Percentiles rank a stretch among this genome's conserved stretches.
Evolutionary conservation across 345 rosid genomes (phyloP).

Genomic region (Boechera stricta): DNA sequence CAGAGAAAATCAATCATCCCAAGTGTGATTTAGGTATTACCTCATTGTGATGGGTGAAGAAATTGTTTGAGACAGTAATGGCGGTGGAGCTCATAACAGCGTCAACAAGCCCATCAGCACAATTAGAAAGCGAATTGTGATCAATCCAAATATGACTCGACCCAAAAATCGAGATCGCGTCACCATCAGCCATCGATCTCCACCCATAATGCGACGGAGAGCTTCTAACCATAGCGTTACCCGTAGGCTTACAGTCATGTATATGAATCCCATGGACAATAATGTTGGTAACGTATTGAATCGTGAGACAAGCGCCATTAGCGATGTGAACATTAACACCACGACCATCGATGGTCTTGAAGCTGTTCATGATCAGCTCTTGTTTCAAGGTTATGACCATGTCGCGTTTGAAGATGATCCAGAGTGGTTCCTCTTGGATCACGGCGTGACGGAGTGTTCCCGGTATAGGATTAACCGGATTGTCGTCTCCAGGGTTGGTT

Average conservation of each 20-base stretch:
- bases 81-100: constrained; percentile 81
- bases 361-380: constrained; percentile 89
- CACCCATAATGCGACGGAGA: constrained; percentile 79
- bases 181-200: constrained; percentile 83
- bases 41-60: constrained; percentile 88
- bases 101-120: constrained; percentile 82
- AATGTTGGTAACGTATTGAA: constrained; percentile 71
- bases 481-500: constrained; percentile 57
- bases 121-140: constrained; percentile 84
- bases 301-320: constrained; percentile 65
- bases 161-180: constrained; percentile 71
- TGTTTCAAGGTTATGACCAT: constrained; percentile 76
- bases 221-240: constrained; percentile 87
- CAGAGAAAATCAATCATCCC: neutral
- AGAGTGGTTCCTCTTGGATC: constrained; percentile 75
- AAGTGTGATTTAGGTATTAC: constrained; percentile 33
- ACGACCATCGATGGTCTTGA: constrained; percentile 81
- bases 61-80: constrained; percentile 75
- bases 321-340: constrained; percentile 68
- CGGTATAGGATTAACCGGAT: constrained; percentile 66
- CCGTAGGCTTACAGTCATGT: constrained; percentile 74
- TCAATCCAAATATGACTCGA: constrained; percentile 90
- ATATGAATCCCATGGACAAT: constrained; percentile 76
- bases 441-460: constrained; percentile 88
- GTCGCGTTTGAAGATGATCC: constrained; percentile 80